Conservation (phyloP, 305 asterid species). For the Rubia balearica region DNA sequence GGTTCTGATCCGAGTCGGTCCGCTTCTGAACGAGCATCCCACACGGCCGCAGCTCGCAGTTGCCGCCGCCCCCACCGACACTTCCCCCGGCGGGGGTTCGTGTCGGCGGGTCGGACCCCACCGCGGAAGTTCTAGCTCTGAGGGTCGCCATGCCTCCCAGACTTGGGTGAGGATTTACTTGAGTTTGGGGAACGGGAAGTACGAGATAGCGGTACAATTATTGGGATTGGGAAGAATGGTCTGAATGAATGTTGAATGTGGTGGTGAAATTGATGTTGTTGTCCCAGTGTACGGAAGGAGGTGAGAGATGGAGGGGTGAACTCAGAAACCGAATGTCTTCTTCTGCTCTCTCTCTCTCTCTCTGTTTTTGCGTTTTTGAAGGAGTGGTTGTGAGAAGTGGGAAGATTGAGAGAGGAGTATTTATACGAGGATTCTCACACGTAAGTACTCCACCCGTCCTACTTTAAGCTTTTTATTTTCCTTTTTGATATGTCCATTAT, state of each 20-base stretch:
- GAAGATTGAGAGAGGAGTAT: background rate
- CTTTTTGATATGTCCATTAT: too few relatives aligned
- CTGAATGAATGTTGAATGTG: background rate
- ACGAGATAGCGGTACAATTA: background rate
- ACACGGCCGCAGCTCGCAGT: slow-evolving; percentile 83
- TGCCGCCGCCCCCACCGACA: slow-evolving; percentile 22
- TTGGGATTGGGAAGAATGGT: background rate
- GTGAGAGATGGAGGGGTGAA: background rate
- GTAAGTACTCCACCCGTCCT: background rate
- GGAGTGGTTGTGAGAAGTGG: background rate
- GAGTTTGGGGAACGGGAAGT: too few relatives aligned
- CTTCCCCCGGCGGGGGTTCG: slow-evolving; percentile 12
- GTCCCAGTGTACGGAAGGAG: slow-evolving; percentile 4
- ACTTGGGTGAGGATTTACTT: too few relatives aligned
- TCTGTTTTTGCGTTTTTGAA: background rate
- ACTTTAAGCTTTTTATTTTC: too few relatives aligned
- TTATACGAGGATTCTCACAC: background rate
- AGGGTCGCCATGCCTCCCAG: slow-evolving; percentile 49
- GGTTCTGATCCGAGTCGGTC: slow-evolving; percentile 35
- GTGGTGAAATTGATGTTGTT: background rate
- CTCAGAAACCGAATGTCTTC: background rate
- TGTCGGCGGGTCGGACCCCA: slow-evolving; percentile 16
- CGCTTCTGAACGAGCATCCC: slow-evolving; percentile 77
- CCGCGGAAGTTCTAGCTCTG: slow-evolving; percentile 24
- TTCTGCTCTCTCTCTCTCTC: background rate